A percentile compares a stretch with the other conserved stretches of the same genome.
Evolutionary conservation across 352 stramenopile genomes (phyloP).

Genomic region (Pythium dissotocum): DNA sequence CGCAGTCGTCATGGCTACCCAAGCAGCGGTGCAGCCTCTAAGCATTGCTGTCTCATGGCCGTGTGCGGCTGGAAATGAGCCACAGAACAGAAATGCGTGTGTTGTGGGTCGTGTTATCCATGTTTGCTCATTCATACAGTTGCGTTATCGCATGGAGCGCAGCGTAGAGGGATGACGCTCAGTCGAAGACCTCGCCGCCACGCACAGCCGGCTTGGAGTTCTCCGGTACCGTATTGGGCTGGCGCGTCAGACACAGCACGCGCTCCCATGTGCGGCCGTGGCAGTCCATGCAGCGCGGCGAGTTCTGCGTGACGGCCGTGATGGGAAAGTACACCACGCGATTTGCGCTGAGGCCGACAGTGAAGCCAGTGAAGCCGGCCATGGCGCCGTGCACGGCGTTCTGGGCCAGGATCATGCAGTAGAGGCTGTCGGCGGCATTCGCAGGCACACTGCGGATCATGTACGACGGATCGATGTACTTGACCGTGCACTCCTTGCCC

Average conservation of each 20-base stretch:
- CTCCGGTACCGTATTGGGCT: constrained; percentile 90
- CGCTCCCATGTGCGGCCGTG: constrained; percentile 93
- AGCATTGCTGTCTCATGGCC: not conserved
- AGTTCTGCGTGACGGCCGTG: constrained; percentile 84
- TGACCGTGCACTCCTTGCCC: constrained; percentile 90
- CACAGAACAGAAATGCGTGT: not conserved
- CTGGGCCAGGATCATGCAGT: constrained; percentile 98
- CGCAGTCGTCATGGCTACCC: constrained; percentile 13
- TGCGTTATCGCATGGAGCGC: not conserved
- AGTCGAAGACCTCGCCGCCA: constrained; percentile 72
- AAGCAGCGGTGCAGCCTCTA: not conserved
- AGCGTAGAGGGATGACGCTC: constrained; percentile 14
- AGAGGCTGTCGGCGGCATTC: constrained; percentile 93
- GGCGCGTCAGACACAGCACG: constrained; percentile 93
- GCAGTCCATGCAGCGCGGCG: constrained; percentile 87
- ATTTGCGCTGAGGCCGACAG: constrained; percentile 97
- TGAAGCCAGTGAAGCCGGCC: constrained; percentile 98
- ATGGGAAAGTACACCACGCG: constrained; percentile 93
- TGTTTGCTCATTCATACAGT: not conserved
- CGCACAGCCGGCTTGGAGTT: constrained; percentile 37
- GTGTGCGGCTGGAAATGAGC: not conserved
- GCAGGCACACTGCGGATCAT: constrained; percentile 95
- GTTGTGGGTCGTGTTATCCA: not conserved
- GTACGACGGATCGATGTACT: constrained; percentile 99
- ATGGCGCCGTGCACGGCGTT: constrained; percentile 98